phyloP scores from a whole-genome alignment of 345 rosid species.

The Pistacia integerrima region DNA sequence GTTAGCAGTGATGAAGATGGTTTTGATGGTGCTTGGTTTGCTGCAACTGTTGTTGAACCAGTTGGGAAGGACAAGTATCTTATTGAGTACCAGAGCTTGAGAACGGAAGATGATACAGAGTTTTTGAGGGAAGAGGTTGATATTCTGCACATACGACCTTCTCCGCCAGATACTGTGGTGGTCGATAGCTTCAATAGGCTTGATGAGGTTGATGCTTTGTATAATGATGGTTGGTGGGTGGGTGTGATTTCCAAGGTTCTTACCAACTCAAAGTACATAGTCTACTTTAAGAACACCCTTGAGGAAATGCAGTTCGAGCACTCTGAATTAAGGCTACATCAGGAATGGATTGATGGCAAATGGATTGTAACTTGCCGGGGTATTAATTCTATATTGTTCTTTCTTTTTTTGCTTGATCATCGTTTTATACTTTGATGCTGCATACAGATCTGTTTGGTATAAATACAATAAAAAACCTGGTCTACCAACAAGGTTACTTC shows the following conservation, averaged over 20 bases:
- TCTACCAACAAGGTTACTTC: background rate
- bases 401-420: background rate
- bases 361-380: constrained; percentile 63
- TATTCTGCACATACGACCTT: constrained; percentile 63
- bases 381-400: constrained; percentile 20
- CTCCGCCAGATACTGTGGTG: constrained; percentile 47
- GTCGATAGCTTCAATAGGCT: constrained; percentile 42
- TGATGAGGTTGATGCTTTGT: constrained; percentile 79
- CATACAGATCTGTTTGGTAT: background rate
- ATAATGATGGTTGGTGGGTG: constrained; percentile 92
- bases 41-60: constrained; percentile 54
- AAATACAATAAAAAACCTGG: constrained; percentile 2
- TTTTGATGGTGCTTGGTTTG: constrained; percentile 83
- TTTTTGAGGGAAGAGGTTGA: constrained; percentile 66
- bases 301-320: constrained; percentile 60
- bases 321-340: constrained; percentile 67
- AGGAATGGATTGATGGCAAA: constrained; percentile 76
- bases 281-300: constrained; percentile 48
- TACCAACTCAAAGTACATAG: constrained; percentile 43
- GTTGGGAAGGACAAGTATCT: constrained; percentile 51
- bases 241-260: constrained; percentile 63
- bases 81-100: constrained; percentile 57
- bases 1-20: constrained; percentile 87
- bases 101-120: constrained; percentile 68
- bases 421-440: constrained; percentile 6